Conservation (phyloP, 2,329 filamentous ascomycete genomes). For the Paraphoma sp. region DNA sequence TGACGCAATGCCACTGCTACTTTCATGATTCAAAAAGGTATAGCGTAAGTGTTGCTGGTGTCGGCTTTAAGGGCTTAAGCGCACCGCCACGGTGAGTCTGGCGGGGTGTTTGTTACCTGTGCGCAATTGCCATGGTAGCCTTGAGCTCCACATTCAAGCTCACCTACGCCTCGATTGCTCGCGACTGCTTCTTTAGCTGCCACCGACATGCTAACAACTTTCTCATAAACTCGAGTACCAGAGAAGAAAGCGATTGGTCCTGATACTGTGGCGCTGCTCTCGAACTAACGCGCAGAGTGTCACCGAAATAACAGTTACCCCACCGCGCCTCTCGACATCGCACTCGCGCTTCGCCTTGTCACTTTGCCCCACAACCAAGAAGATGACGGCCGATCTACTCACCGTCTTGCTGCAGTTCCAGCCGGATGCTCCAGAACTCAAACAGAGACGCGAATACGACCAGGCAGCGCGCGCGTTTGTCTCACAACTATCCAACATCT, state of each 20-base stretch:
- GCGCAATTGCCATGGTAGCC: conserved; percentile 25
- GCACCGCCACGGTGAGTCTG: conserved; percentile 15
- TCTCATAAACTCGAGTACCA: too few relatives aligned
- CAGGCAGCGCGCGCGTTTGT: conserved; percentile 43
- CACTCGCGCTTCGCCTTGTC: conserved; percentile 9
- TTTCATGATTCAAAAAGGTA: too few relatives aligned
- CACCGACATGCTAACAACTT: too few relatives aligned
- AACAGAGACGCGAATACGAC: conserved; percentile 50
- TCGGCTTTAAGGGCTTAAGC: conserved; percentile 1
- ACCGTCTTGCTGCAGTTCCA: conserved; percentile 43
- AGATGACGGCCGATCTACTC: conserved; percentile 42
- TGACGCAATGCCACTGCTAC: too few relatives aligned
- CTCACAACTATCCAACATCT: conserved; percentile 42
- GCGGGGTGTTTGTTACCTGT: conserved; percentile 20
- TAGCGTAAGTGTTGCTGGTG: too few relatives aligned
- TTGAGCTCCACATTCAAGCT: conserved; percentile 21
- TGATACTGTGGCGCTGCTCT: too few relatives aligned
- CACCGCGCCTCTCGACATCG: conserved; percentile 23
- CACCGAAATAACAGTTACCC: conserved; percentile 15
- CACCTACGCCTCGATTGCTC: background rate
- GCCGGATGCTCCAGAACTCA: conserved; percentile 37
- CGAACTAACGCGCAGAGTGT: too few relatives aligned
- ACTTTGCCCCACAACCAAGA: conserved; percentile 7
- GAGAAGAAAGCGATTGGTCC: too few relatives aligned
- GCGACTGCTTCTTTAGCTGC: background rate